Conservation (phyloP, 148 eudicot species). For the Spergularia bocconei region DNA sequence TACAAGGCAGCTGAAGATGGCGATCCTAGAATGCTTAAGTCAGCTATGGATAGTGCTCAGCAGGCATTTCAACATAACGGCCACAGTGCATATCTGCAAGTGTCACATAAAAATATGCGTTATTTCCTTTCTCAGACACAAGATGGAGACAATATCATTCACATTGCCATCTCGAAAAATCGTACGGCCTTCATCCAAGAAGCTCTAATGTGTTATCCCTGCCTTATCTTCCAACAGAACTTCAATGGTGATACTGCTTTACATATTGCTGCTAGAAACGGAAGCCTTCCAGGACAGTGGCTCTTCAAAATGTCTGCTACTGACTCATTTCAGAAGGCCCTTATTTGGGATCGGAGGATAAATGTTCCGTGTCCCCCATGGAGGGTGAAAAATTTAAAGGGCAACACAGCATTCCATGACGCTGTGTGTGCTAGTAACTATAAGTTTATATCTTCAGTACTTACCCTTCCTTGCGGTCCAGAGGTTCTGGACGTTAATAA, state of each 20-base stretch:
- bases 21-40: too few relatives aligned
- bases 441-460: too few relatives aligned
- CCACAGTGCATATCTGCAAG: neutral
- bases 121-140: neutral
- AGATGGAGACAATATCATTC: neutral
- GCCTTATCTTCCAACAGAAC: neutral
- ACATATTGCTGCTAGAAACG: neutral
- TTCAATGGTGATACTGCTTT: neutral
- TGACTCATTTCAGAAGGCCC: too few relatives aligned
- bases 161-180: neutral
- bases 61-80: too few relatives aligned
- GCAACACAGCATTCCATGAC: slow-evolving; percentile 4
- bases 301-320: too few relatives aligned
- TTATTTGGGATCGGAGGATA: too few relatives aligned
- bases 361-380: too few relatives aligned
- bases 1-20: neutral
- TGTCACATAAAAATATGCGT: neutral
- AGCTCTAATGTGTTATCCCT: neutral
- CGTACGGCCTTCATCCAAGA: neutral
- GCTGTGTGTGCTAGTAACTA: neutral
- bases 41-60: too few relatives aligned
- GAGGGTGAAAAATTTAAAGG: neutral
- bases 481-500: too few relatives aligned
- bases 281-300: neutral
- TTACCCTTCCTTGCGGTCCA: too few relatives aligned